These are phyloP conservation scores for Teunomyces atbi DNA, from an alignment of 805 yeast genomes.

Conservation along the genomic window DNA sequence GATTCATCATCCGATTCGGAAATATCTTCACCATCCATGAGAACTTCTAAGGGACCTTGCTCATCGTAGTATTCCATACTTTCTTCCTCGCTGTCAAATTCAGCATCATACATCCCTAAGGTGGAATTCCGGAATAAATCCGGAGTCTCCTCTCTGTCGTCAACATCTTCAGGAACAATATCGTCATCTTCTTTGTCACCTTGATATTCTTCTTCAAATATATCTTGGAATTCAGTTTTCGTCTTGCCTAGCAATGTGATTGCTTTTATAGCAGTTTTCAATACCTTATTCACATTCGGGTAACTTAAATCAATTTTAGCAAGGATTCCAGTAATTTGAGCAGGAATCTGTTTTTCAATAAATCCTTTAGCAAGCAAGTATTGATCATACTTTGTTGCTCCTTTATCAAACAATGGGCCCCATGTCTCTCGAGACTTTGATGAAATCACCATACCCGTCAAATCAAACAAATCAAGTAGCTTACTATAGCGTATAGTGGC, in stretches of 20 bases:
- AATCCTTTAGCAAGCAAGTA: conserved; percentile 63
- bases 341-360: conserved; percentile 64
- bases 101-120: conserved; percentile 90
- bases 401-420: conserved; percentile 46
- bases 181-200: conserved; percentile 52
- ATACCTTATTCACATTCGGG: conserved; percentile 60
- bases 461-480: conserved; percentile 51
- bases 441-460: conserved; percentile 45
- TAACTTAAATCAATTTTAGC: conserved; percentile 71
- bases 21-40: conserved; percentile 33
- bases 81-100: conserved; percentile 60
- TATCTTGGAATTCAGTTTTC: conserved; percentile 54
- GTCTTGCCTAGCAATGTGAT: conserved; percentile 56
- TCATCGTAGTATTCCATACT: conserved; percentile 43
- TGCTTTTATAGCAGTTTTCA: conserved; percentile 59
- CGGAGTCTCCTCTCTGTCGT: conserved; percentile 69
- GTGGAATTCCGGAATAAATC: conserved; percentile 86
- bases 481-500: conserved; percentile 53
- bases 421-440: conserved; percentile 39
- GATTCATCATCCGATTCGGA: conserved; percentile 24
- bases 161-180: conserved; percentile 48
- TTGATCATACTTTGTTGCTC: conserved; percentile 55
- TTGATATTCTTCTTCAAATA: conserved; percentile 49
- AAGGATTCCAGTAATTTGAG: conserved; percentile 56
- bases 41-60: conserved; percentile 39